These are phyloP conservation scores for Colletotrichum orchidophilum DNA, from an alignment of 2,329 filamentous ascomycete species.

Conservation along the genomic window DNA sequence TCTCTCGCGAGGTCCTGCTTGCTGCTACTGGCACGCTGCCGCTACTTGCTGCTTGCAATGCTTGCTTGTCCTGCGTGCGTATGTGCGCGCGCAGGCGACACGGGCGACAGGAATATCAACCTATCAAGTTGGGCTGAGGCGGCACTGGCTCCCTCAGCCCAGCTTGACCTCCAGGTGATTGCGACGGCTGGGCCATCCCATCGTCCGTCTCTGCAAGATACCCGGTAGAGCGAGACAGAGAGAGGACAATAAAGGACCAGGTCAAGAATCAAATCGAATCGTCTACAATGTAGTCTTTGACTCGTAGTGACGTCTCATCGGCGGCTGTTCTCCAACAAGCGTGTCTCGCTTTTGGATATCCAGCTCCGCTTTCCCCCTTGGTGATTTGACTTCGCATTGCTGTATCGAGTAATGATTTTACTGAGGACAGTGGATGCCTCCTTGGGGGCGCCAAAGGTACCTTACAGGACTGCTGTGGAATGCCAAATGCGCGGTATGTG, in stretches of 20 bases:
- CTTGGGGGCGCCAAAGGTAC: slow-evolving; percentile 25
- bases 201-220: background rate
- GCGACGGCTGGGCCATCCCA: slow-evolving; percentile 1
- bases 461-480: slow-evolving; percentile 30
- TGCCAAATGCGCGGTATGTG: slow-evolving; percentile 19
- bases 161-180: background rate
- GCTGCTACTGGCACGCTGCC: background rate
- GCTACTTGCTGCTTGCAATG: slow-evolving; percentile 23
- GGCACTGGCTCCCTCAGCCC: slow-evolving; percentile 4
- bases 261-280: slow-evolving; percentile 20
- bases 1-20: slow-evolving; percentile 3
- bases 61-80: slow-evolving; percentile 21
- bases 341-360: background rate
- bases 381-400: slow-evolving; percentile 1
- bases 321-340: slow-evolving; percentile 27
- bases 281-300: slow-evolving; percentile 6
- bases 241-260: slow-evolving; percentile 1
- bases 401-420: background rate
- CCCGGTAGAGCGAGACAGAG: slow-evolving; percentile 7
- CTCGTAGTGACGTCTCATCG: slow-evolving; percentile 18
- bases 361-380: background rate
- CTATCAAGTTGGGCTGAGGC: slow-evolving; percentile 25
- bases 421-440: background rate
- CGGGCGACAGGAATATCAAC: slow-evolving; percentile 23
- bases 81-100: slow-evolving; percentile 12